Conservation (phyloP, 148 eudicot species). For the Camellia lanceoleosa region DNA sequence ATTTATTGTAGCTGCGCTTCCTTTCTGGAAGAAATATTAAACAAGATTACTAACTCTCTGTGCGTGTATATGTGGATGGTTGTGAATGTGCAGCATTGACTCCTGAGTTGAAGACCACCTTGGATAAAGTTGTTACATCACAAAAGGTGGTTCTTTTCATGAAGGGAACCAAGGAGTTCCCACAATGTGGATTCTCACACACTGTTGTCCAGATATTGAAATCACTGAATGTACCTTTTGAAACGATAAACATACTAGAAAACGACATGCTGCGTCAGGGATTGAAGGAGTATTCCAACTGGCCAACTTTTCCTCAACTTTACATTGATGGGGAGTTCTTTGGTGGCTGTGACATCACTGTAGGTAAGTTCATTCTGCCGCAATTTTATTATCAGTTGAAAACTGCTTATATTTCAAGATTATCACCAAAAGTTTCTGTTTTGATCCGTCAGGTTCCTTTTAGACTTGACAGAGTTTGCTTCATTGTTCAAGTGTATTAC, state of each 20-base stretch:
- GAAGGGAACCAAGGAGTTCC: conserved; percentile 95
- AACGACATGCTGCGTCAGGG: conserved; percentile 85
- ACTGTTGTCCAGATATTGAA: conserved; percentile 84
- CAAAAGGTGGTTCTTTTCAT: conserved; percentile 82
- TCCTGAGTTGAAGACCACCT: conserved; percentile 78
- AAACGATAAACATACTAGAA: conserved; percentile 78
- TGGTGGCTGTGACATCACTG: conserved; percentile 93
- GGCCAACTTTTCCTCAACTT: conserved; percentile 99
- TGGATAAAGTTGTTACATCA: conserved; percentile 84
- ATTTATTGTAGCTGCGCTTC: background rate
- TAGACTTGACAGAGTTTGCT: background rate
- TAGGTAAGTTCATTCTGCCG: conserved; percentile 51
- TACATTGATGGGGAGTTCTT: conserved; percentile 94
- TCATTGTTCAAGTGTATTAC: background rate
- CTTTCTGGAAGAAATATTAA: background rate
- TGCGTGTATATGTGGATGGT: background rate
- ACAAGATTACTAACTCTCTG: background rate
- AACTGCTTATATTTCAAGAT: background rate
- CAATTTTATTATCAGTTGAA: background rate
- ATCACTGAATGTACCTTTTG: conserved; percentile 70
- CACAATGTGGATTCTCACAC: conserved; percentile 93
- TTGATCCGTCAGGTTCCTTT: conserved; percentile 2
- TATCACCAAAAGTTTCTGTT: background rate
- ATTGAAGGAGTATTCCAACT: conserved; percentile 88
- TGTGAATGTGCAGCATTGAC: conserved; percentile 54